Percentiles rank a stretch among this genome's conserved stretches.
Conservation (phyloP, 192 early-diverging fungal genomes). For the Geranomyces variabilis region DNA sequence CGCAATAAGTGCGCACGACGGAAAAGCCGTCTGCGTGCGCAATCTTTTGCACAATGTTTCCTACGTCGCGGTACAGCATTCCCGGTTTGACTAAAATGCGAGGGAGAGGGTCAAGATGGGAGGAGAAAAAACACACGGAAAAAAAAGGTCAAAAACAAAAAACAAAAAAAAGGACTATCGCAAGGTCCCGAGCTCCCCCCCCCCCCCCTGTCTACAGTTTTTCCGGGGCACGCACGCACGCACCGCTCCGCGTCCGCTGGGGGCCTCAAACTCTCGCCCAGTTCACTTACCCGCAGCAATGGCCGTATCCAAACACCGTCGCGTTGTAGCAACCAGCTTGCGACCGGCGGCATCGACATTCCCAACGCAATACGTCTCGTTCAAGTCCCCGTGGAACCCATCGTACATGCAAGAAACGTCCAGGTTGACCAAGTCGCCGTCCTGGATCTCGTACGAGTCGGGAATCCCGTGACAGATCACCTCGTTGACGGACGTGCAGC, state of each 20-base stretch:
- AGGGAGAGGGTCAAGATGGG: too few relatives aligned
- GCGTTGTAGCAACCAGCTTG: constrained; percentile 77
- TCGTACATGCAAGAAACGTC: constrained; percentile 88
- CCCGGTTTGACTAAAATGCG: constrained; percentile 86
- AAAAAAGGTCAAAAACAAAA: background rate
- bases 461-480: constrained; percentile 99
- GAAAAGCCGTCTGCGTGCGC: constrained; percentile 86
- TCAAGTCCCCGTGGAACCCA: constrained; percentile 95
- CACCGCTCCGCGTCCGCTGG: too few relatives aligned
- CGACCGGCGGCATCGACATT: constrained; percentile 76
- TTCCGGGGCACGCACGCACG: too few relatives aligned
- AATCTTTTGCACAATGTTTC: constrained; percentile 84
- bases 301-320: constrained; percentile 88
- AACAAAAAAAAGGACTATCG: too few relatives aligned
- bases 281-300: constrained; percentile 76
- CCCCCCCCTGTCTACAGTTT: too few relatives aligned
- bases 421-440: constrained; percentile 97
- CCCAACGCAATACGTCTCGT: constrained; percentile 91
- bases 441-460: constrained; percentile 86
- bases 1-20: constrained; percentile 90
- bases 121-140: background rate
- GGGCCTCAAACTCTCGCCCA: too few relatives aligned
- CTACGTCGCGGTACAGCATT: constrained; percentile 88
- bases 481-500: constrained; percentile 88
- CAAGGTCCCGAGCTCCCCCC: too few relatives aligned